Evolutionary conservation across 2,329 filamentous ascomycete genomes (phyloP), one percentile per base, ranked within the genome.

Genomic region (Aspergillus sp.): DNA sequence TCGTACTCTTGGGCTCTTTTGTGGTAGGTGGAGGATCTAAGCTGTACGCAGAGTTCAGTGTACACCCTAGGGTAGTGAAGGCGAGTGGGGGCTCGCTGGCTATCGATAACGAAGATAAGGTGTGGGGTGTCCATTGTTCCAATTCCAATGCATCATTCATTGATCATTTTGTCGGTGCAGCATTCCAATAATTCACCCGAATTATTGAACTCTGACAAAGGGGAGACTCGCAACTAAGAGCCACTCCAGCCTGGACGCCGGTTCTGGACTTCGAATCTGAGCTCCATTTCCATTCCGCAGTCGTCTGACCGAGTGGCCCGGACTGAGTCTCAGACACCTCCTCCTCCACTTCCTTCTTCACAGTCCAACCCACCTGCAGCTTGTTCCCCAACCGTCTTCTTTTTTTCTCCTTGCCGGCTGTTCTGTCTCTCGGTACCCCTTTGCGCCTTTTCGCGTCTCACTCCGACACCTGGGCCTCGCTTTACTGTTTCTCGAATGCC

Each of bases 71-170:
- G 6, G 17, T 40, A n/a, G 37, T 40, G 27, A 31, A 31, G 27
- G 27, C 27, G n/a, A 37, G 46, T 39, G 47, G 33, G 33, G 47
- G 21, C 21, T 40, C 11, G 14, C 19, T 14, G 12, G 17, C 48
- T 51, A 52, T 52, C 49, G 49, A 52, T 52, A 52, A 48, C 17
- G 9, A 43, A 43, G 49, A 43, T 43, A 52, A 52, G 35, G 19
- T 31, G 49, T 52, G 49, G 49, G 49, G 39, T 12, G 27, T 31
- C 27, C 27, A 31, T 31, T 31, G 27, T 31, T 11, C 27, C 27
- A 31, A 31, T 15, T 15, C 15, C 37, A 40, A 48, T 33, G 21
- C 27, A 15, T 40, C 19, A 50, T 37, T 37, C 27, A 37, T 33
- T 33, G 31, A 33, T 33, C 31, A 8, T 37, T 37, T 12, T n/a